A percentile compares a stretch with the other conserved stretches of the same genome.
phyloP scores from a whole-genome alignment of 2,329 filamentous ascomycete genomes.

The Sporothrix phasma region DNA sequence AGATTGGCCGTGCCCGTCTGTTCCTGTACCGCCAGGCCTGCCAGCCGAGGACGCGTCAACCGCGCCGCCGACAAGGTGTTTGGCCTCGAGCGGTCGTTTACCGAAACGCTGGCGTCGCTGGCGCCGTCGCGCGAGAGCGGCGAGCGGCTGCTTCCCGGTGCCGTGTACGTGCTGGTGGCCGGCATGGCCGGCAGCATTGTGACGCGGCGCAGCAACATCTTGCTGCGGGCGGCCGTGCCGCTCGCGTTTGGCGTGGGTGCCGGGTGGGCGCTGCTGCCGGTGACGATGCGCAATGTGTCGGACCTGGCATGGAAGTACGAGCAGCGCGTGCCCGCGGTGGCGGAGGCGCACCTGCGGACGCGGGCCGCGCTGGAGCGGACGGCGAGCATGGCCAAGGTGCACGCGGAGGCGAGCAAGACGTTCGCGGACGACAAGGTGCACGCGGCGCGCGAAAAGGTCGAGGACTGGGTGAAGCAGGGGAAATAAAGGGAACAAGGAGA shows the following conservation, averaged over 20 bases:
- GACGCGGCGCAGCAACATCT: conserved; percentile 73
- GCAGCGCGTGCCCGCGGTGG: conserved; percentile 72
- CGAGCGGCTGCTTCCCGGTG: conserved; percentile 81
- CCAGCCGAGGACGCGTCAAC: conserved; percentile 75
- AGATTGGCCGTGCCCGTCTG: conserved; percentile 72
- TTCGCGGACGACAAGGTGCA: conserved; percentile 75
- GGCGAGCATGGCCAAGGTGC: conserved; percentile 63
- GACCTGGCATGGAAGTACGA: conserved; percentile 88
- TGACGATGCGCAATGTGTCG: conserved; percentile 82
- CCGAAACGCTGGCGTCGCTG: conserved; percentile 76
- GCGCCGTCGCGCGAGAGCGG: conserved; percentile 77
- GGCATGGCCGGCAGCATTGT: conserved; percentile 93
- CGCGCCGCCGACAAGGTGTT: conserved; percentile 69
- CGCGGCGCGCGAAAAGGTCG: conserved; percentile 63
- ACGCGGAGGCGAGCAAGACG: conserved; percentile 58
- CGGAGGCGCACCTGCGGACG: conserved; percentile 67
- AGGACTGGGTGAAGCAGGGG: conserved; percentile 87
- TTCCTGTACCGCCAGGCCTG: conserved; percentile 69
- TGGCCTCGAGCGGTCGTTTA: conserved; percentile 79
- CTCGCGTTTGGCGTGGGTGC: conserved; percentile 71
- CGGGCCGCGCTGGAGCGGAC: conserved; percentile 60
- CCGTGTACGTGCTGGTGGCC: conserved; percentile 85
- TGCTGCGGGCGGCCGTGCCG: conserved; percentile 69
- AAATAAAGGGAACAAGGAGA: conserved; percentile 48
- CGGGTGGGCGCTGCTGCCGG: conserved; percentile 73